A percentile compares a stretch with the other conserved stretches of the same genome.
These are phyloP conservation scores for Sarocladium brachiariae DNA, from an alignment of 2,329 filamentous ascomycete species.

Conservation along the genomic window DNA sequence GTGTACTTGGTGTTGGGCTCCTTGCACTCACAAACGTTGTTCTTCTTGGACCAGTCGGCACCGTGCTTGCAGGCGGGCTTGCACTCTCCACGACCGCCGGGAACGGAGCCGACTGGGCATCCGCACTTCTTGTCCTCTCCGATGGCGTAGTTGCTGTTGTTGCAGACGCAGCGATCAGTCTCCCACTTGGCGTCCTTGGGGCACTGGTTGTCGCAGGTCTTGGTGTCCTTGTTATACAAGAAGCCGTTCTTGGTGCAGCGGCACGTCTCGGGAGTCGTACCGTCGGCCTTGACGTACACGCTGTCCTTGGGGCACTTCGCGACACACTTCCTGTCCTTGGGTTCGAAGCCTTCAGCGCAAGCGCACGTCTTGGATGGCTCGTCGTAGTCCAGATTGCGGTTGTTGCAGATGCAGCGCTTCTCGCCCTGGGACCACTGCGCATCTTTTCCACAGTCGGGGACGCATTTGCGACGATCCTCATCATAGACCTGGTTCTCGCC, in stretches of 20 bases:
- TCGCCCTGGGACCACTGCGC: not conserved
- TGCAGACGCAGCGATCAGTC: not conserved
- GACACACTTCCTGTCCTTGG: not conserved
- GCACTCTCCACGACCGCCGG: not conserved
- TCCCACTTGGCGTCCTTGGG: not conserved
- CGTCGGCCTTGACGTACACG: constrained; percentile 1
- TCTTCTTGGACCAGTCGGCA: not conserved
- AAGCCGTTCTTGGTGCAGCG: not conserved
- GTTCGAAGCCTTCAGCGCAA: not conserved
- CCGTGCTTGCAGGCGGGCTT: not conserved
- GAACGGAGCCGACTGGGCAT: not conserved
- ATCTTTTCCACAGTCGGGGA: not conserved
- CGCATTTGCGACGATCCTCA: not conserved
- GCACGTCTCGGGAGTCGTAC: not conserved
- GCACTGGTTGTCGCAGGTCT: not conserved
- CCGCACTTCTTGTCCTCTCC: not conserved
- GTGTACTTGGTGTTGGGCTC: not conserved
- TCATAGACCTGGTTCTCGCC: not conserved
- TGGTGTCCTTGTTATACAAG: not conserved
- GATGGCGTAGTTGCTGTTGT: not conserved
- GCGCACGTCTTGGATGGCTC: not conserved
- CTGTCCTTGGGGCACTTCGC: not conserved
- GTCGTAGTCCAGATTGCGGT: not conserved
- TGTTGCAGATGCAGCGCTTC: not conserved
- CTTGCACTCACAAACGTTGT: not conserved